Base-by-base conservation (phyloP, 2,329 filamentous ascomycete genomes). In the Ophiostoma ulmi region DNA sequence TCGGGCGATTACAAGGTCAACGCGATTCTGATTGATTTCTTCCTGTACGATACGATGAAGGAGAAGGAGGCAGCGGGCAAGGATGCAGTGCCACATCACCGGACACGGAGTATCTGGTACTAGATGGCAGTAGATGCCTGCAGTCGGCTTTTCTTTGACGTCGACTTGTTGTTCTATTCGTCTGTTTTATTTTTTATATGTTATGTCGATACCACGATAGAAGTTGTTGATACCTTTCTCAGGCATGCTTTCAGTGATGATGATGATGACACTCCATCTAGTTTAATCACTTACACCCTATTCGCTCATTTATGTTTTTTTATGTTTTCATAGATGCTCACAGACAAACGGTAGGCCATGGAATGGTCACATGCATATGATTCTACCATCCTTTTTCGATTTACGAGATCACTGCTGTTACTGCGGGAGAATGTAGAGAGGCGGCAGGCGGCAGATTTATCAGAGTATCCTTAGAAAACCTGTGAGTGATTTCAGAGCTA, bases 51-150 rank as follows among this genome's bases (percentile, higher is more conserved):
- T 80, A 88, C 91, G 22, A 93, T 95, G 81, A 99, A 98, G 79
- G 90, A 93, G 77, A 79, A 91, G 77, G 94, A 98, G 79, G 83
- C 81, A 0, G 78, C 83, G 74, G 83, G 88, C 69, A 79, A 84
- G 70, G 86, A 89, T 77, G 83, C 81, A 58, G 86, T 93, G 72
- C 92, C 92, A 5, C 93, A 97, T 80, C 94, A 97, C 80, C 86
- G 94, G 74, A 97, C 94, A 63, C 87, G 94, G 78, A 96, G 93
- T 77, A 97, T 97, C 73, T 97, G 94, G 94, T 97, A 97, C 79
- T 97, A 80, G 79, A 14, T 10, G 10, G 58, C 11, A 7, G 58
- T 35, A 17, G 14, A 22, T 20, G 8, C 2, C 61, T 14, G 5
- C 26, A 7, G 31, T 22, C 11, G 26, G 35, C 26, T 35, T n/a